Base-by-base conservation (phyloP, 2,329 filamentous ascomycete genomes). In the Nemania sp. region DNA sequence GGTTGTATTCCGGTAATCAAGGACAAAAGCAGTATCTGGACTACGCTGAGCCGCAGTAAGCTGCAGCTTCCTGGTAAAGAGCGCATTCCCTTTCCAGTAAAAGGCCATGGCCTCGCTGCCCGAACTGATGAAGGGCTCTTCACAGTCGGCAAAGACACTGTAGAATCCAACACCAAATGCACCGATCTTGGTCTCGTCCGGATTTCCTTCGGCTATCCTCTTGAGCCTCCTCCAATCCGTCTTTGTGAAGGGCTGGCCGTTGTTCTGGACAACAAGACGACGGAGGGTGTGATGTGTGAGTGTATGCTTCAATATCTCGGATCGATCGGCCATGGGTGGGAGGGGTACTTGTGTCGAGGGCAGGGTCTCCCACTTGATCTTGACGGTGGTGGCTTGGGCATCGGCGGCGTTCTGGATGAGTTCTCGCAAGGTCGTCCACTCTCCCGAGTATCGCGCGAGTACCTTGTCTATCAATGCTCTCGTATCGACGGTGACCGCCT, bases 141-240 rank as follows among this genome's bases (percentile, higher is more conserved):
- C 96, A 74, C 94, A 99, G 74, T 99, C 95, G 63, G 95, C 91
- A 74, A 99, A 99, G 40, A 98, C 94, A 74, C 91, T 96, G 81
- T 99, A 99, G 79, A 99, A 99, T 2, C 95, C 95, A 34, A 99
- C 95, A 67, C 95, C 95, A 74, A 99, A 99, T 3, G 95, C 96
- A 56, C 95, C 95, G 70, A 99, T 99, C 80, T 99, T 99, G 48
- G 93, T 98, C 78, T 99, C 95, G 75, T 99, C 95, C 0, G 95
- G 95, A 72, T 99, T 99, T 48, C 95, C 96, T 75, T 99, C 95
- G n/a, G 95, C 96, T 65, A 99, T 99, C 63, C 94, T 88, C 81
- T 98, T 98, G 66, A 99, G 75, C 55, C 95, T 86, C 47, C 88
- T 87, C 95, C 95, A 99, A 76, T 99, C 95, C 17, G 92, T 96